Percentiles rank a stretch among this genome's conserved stretches.
phyloP scores from a whole-genome alignment of 805 yeast species.

The Schwanniomyces polymorphus region DNA sequence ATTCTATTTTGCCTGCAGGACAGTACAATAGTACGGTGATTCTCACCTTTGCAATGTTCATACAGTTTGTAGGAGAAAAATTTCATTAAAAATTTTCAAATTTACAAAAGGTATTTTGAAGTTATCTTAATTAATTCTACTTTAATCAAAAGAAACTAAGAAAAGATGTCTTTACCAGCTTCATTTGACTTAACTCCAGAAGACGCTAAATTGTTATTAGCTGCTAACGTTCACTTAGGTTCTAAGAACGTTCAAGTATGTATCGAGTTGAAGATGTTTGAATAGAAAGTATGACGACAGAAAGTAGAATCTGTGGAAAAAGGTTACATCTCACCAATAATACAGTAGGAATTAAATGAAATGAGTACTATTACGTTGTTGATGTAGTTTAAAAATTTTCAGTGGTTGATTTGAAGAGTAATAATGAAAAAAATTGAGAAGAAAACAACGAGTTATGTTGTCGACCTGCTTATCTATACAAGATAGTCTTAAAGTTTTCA shows the following conservation, averaged over 20 bases:
- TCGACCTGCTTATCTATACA: background rate
- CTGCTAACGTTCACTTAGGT: constrained; percentile 99
- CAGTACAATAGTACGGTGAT: constrained; percentile 4
- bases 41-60: background rate
- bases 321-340: background rate
- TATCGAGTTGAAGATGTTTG: constrained; percentile 17
- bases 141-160: constrained; percentile 9
- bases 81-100: constrained; percentile 11
- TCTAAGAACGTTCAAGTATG: constrained; percentile 99
- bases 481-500: background rate
- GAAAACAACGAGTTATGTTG: background rate
- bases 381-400: background rate
- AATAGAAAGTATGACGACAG: background rate
- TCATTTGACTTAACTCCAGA: constrained; percentile 92
- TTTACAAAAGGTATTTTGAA: constrained; percentile 1
- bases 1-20: constrained; percentile 7
- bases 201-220: constrained; percentile 98
- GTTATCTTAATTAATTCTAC: constrained; percentile 6
- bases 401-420: background rate
- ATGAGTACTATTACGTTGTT: background rate
- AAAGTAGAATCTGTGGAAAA: background rate
- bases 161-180: constrained; percentile 78
- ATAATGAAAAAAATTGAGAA: background rate
- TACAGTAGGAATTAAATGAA: background rate
- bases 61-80: constrained; percentile 2